phyloP scores from a whole-genome alignment of 192 early-diverging fungal genomes.

The Coemansia sp. region DNA sequence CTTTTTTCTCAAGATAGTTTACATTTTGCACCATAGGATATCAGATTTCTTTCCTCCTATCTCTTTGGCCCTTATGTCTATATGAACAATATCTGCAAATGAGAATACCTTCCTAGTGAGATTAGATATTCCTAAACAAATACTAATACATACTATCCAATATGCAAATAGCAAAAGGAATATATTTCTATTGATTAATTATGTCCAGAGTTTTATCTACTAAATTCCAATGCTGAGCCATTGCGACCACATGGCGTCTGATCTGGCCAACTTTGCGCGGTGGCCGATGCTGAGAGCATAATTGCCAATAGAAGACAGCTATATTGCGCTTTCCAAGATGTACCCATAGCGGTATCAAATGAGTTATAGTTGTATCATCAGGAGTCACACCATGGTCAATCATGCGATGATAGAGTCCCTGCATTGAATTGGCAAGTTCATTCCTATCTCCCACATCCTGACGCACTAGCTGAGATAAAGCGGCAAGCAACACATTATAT shows the following conservation, averaged over 20 bases:
- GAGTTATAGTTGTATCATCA: slow-evolving; percentile 17
- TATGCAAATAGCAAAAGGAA: too few species aligned
- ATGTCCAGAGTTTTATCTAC: neutral
- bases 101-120: too few species aligned
- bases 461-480: slow-evolving; percentile 7
- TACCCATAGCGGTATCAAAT: slow-evolving; percentile 28
- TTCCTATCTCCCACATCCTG: neutral
- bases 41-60: too few species aligned
- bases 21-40: neutral
- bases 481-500: slow-evolving; percentile 28
- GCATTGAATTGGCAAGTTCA: slow-evolving; percentile 5
- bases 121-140: too few species aligned
- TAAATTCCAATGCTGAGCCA: slow-evolving; percentile 15
- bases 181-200: neutral
- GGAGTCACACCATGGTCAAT: neutral
- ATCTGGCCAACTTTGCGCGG: slow-evolving; percentile 9
- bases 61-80: too few species aligned
- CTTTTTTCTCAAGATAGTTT: neutral
- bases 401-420: slow-evolving; percentile 16
- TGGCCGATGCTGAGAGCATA: slow-evolving; percentile 1
- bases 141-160: too few species aligned
- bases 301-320: slow-evolving; percentile 6
- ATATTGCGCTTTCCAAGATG: neutral
- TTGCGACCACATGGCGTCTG: slow-evolving; percentile 12
- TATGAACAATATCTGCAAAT: too few species aligned